A percentile compares a stretch with the other conserved stretches of the same genome.
These are phyloP conservation scores for Puccinia hordei DNA, from an alignment of 1,284 basidiomycete species.

Conservation along the genomic window DNA sequence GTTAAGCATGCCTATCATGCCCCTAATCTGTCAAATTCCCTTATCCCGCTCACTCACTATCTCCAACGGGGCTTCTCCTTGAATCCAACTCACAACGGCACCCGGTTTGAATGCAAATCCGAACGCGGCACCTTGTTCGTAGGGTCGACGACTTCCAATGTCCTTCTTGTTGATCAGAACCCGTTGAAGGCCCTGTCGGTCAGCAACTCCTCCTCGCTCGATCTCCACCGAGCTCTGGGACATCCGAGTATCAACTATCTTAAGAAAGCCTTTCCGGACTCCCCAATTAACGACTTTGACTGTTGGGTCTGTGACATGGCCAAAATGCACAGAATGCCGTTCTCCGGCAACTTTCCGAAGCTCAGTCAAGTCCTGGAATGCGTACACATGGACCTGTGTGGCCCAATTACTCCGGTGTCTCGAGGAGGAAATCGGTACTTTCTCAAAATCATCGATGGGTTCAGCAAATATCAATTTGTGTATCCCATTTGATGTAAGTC, in stretches of 20 bases:
- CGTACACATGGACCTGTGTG: conserved; percentile 24
- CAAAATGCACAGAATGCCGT: conserved; percentile 1
- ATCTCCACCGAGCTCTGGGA: conserved; percentile 1
- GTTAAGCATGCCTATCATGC: neutral
- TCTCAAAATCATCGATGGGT: conserved; percentile 22
- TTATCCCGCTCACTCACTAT: neutral
- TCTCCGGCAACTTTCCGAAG: neutral
- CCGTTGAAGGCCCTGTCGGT: neutral
- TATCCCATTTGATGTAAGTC: conserved; percentile 17
- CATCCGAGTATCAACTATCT: conserved; percentile 20
- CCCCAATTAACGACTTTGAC: neutral
- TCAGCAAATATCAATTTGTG: neutral
- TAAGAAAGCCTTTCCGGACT: neutral
- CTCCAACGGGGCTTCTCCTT: neutral
- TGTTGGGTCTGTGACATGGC: conserved; percentile 1
- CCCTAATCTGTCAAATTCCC: neutral
- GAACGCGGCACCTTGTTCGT: neutral
- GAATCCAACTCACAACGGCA: neutral
- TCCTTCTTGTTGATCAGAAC: neutral
- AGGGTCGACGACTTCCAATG: neutral
- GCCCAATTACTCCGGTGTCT: neutral
- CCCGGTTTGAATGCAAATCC: neutral
- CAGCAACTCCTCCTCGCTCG: no score
- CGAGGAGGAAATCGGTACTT: neutral
- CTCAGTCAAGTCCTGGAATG: neutral